Conservation (phyloP, 306 rosid genomes). For the Sechiopsis laciniata region DNA sequence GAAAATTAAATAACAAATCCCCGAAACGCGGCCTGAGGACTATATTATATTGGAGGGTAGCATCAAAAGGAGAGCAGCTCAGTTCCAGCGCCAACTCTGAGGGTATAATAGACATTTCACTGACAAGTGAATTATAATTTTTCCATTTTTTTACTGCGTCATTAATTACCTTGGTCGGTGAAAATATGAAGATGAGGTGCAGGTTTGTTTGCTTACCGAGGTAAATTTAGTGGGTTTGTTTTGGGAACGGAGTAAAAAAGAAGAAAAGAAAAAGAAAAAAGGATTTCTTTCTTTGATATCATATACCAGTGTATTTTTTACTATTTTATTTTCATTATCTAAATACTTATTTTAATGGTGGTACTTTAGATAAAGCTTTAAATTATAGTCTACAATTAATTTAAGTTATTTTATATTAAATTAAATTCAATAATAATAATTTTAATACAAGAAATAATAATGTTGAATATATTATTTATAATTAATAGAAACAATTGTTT, state of each 20-base stretch:
- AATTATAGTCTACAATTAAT: no score
- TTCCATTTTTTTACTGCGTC: constrained; percentile 31
- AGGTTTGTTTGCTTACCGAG: constrained; percentile 58
- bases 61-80: background rate
- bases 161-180: constrained; percentile 32
- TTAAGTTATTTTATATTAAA: no score
- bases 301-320: no score
- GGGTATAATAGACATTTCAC: constrained; percentile 2
- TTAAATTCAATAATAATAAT: no score
- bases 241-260: constrained; percentile 40
- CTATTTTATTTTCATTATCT: no score
- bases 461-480: no score
- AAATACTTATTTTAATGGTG: no score
- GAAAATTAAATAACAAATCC: background rate
- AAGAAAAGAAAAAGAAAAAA: background rate
- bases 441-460: no score
- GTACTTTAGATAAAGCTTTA: no score
- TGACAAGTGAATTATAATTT: constrained; percentile 20
- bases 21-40: background rate
- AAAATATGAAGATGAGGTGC: constrained; percentile 33
- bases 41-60: constrained; percentile 12
- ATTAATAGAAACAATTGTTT: no score
- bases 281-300: no score
- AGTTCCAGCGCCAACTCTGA: constrained; percentile 8
- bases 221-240: constrained; percentile 71